Base-by-base conservation (phyloP, 208 protist genomes). In the Leishmania mexicana region DNA sequence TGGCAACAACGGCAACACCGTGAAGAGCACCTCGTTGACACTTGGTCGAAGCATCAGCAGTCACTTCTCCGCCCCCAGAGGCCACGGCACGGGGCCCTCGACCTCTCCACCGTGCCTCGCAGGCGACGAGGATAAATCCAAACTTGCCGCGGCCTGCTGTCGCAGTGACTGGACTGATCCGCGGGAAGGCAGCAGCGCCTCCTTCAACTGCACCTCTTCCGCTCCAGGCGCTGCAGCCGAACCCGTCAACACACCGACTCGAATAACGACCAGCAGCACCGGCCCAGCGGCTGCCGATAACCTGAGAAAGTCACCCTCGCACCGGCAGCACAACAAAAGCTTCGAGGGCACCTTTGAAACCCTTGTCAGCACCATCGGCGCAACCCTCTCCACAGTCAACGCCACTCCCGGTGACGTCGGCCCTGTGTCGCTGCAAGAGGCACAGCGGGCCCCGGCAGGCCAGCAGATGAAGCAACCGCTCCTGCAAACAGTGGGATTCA, bases 121-220 rank as follows among this genome's bases (percentile, higher is more conserved):
- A 42, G 80, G 58, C 47, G 80, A 83, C 64, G 80, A 83, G 42
- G 80, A 79, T 58, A 83, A 57, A n/a, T 74, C 75, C 53, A 73
- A 83, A 74, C 13, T 79, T 21, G 80, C 65, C 10, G 65, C 47
- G 3, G 74, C 57, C 15, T 83, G 74, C 53, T 75, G 53, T 38
- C 79, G 45, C 58, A 74, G 58, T 21, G 71, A 38, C 42, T 21
- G 42, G 49, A 72, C 70, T 6, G 28, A 4, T 40, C 71, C 65
- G 58, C 35, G 24, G 58, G 45, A 74, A 10, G 73, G 70, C 24
- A 70, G 70, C 35, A 67, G n/a, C 45, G 42, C 78, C 78, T 28
- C 71, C 11, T 38, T 71, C 53, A 76, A 71, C 38, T 49, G 24
- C 42, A 53, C n/a, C 42, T 17, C 68, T 31, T 74, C 68, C 42